phyloP scores from a whole-genome alignment of 2,329 filamentous ascomycete species.

The Diplodia mutila region DNA sequence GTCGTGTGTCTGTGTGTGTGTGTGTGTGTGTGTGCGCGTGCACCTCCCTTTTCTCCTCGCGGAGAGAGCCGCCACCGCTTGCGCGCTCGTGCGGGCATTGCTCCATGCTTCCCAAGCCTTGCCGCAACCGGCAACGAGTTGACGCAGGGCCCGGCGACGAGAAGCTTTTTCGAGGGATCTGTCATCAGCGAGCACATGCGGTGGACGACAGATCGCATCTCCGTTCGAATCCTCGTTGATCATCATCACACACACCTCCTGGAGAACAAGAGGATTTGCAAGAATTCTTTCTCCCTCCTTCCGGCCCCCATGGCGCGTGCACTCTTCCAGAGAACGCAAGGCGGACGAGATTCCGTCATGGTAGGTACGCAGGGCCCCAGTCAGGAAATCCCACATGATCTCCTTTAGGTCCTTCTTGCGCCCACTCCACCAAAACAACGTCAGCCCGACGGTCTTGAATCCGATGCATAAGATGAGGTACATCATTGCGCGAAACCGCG shows the following conservation, averaged over 20 bases:
- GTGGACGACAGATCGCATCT: constrained; percentile 5
- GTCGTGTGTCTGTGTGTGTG: too few species aligned
- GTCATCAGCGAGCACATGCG: background rate
- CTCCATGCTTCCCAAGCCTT: constrained; percentile 1
- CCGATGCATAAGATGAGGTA: background rate
- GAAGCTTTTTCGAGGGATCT: constrained; percentile 19
- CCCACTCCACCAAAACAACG: background rate
- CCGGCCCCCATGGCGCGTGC: background rate
- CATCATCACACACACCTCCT: background rate
- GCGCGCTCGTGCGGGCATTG: background rate
- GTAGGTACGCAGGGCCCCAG: background rate
- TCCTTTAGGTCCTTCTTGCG: background rate
- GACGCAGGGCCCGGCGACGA: background rate
- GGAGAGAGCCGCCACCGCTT: constrained; percentile 3
- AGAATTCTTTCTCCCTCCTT: background rate
- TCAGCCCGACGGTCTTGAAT: constrained; percentile 5
- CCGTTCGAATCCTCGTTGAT: background rate
- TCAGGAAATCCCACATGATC: background rate
- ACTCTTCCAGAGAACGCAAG: background rate
- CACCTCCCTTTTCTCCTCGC: constrained; percentile 3
- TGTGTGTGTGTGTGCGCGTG: background rate
- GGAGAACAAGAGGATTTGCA: background rate
- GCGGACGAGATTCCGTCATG: constrained; percentile 11
- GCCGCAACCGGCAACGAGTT: constrained; percentile 5
- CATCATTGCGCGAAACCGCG: constrained; percentile 21